Conservation (phyloP, 116 monocot species). For the Papilionanthe hybrid region DNA sequence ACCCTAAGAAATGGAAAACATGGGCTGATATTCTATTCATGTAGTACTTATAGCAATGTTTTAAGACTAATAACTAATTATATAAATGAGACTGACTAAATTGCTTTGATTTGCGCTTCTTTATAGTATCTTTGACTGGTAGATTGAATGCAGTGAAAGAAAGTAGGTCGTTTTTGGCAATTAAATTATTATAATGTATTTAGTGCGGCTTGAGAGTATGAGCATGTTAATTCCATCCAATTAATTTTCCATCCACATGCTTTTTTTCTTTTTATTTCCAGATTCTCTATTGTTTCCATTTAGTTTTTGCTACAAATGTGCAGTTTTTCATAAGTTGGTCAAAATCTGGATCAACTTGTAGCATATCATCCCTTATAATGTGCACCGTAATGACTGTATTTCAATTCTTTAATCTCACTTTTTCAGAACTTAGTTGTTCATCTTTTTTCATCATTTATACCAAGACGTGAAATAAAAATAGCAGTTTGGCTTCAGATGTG, state of each 20-base stretch:
- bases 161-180: neutral
- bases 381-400: neutral
- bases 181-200: neutral
- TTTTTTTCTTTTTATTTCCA: neutral
- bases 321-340: neutral
- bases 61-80: neutral
- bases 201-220: neutral
- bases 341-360: conserved; percentile 1
- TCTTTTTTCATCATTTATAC: neutral
- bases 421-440: neutral
- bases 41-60: neutral
- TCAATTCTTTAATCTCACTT: neutral
- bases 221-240: neutral
- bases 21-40: neutral
- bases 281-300: neutral
- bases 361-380: neutral
- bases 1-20: neutral
- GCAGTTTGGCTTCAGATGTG: neutral
- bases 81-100: neutral
- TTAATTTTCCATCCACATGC: neutral
- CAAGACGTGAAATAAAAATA: neutral
- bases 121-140: neutral
- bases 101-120: neutral
- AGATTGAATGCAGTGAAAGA: conserved; percentile 1
- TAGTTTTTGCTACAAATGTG: no score